phyloP scores from a whole-genome alignment of 805 yeast genomes.

The Candida morakotiae region DNA sequence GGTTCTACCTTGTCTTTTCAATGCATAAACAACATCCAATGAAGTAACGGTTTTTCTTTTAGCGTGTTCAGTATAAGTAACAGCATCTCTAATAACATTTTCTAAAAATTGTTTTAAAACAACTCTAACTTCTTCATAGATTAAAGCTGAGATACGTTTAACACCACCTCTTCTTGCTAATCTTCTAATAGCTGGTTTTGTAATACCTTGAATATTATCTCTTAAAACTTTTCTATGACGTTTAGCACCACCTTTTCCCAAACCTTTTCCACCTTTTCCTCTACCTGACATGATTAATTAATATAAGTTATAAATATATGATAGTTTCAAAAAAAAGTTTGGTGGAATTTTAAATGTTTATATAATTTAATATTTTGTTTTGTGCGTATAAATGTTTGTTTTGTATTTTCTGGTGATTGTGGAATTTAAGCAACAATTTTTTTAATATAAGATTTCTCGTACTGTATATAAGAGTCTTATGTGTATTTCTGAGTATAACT shows the following conservation, averaged over 20 bases:
- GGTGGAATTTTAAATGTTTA: slow-evolving; percentile 2
- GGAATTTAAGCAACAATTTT: too few relatives aligned
- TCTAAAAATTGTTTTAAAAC: slow-evolving; percentile 94
- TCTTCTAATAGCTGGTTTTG: slow-evolving; percentile 99
- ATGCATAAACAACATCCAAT: slow-evolving; percentile 96
- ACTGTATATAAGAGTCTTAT: too few relatives aligned
- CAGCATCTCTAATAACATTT: slow-evolving; percentile 98
- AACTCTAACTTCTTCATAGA: slow-evolving; percentile 98
- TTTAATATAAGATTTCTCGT: too few relatives aligned
- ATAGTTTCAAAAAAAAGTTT: not conserved
- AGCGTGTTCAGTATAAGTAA: slow-evolving; percentile 99
- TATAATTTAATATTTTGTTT: not conserved
- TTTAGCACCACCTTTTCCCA: slow-evolving; percentile 99
- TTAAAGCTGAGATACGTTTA: slow-evolving; percentile 98
- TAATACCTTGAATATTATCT: slow-evolving; percentile 99
- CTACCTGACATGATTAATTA: slow-evolving; percentile 79
- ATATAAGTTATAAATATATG: not conserved
- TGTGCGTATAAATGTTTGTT: too few relatives aligned
- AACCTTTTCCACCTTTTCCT: slow-evolving; percentile 99
- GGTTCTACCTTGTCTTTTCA: slow-evolving; percentile 99
- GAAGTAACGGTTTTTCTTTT: slow-evolving; percentile 99
- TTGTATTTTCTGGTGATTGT: too few relatives aligned
- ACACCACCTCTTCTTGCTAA: slow-evolving; percentile 99
- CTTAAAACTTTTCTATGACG: slow-evolving; percentile 99
- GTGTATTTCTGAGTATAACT: too few relatives aligned